Base-by-base conservation (phyloP, 768 basidiomycete species). In the Tricholoma flavovirens region DNA sequence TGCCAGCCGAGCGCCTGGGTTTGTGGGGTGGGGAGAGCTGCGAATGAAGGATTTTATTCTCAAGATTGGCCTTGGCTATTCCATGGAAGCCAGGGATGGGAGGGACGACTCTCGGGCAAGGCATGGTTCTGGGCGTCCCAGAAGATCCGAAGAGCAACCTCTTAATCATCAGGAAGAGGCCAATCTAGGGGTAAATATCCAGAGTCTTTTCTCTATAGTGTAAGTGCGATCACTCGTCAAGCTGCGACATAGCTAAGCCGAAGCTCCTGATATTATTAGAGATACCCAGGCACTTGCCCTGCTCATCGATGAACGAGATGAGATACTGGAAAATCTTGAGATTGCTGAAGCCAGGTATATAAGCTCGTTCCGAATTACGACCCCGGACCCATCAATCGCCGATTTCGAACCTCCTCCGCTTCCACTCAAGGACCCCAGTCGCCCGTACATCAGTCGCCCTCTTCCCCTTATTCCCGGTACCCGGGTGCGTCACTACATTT, bases 311-410 rank as follows among this genome's bases (percentile, higher is more conserved):
- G 84, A 90, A 65, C 78, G 90, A 26, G 89, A 90, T 59, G 78
- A 81, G 63, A 82, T 90, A 19, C 69, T 93, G n/a, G 84, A 89
- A 60, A 83, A 87, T 58, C 76, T 93, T 8, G 90, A 93, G 72
- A 81, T 86, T 52, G 88, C 89, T 10, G 90, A 91, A 71, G 82
- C 86, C 10, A 81, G 78, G 62, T 93, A 90, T 63, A 89, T 90
- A 59, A 76, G 77, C 55, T 90, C 86, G 4, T 92, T 91, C 74
- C 75, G 81, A 14, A 71, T 87, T 9, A 83, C 84, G 0, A 89
- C 86, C 0, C 87, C 87, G 4, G 86, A 87, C 56, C 86, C 87
- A 17, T 87, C 87, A 6, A 75, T 88, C 53, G 73, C 80, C 11
- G 84, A 87, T 66, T 79, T 79, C 51, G 73, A 80, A 57, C 76